Percentiles rank a stretch among this genome's conserved stretches.
phyloP scores from a whole-genome alignment of 176 grass and related monocot genomes.

The Pharus latifolius region DNA sequence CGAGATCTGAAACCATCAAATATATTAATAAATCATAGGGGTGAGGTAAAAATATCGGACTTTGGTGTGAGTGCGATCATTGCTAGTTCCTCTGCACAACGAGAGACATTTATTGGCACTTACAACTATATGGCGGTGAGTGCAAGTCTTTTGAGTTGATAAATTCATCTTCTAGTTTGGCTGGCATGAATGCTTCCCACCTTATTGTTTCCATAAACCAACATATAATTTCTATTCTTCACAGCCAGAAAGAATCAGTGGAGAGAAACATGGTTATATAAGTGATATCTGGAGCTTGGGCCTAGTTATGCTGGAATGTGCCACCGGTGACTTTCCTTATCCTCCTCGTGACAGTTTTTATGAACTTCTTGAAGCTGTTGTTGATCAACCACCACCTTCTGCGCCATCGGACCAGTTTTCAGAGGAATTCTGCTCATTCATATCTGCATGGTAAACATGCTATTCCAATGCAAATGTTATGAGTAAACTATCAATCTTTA shows the following conservation, averaged over 20 bases:
- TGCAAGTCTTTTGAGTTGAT: neutral
- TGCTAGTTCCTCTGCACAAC: conserved; percentile 59
- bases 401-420: conserved; percentile 69
- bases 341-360: conserved; percentile 65
- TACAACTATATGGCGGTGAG: conserved; percentile 89
- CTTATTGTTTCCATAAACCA: neutral
- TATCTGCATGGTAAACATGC: conserved; percentile 60
- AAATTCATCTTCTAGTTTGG: neutral
- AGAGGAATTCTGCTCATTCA: conserved; percentile 77
- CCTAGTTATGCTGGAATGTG: conserved; percentile 74
- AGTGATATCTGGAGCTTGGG: conserved; percentile 99
- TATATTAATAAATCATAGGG: conserved; percentile 92
- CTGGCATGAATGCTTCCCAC: neutral
- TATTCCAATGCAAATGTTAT: neutral
- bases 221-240: conserved; percentile 17
- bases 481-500: no score
- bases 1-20: conserved; percentile 95
- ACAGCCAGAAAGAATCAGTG: conserved; percentile 91
- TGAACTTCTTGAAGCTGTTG: conserved; percentile 79
- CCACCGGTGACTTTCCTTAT: conserved; percentile 86
- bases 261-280: conserved; percentile 57
- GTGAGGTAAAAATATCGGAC: conserved; percentile 96
- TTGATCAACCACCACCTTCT: conserved; percentile 59
- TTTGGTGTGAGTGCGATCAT: conserved; percentile 95
- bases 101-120: conserved; percentile 87